phyloP scores from a whole-genome alignment of 2,329 filamentous ascomycete species.

The Scopulariopsis brevicaulis region DNA sequence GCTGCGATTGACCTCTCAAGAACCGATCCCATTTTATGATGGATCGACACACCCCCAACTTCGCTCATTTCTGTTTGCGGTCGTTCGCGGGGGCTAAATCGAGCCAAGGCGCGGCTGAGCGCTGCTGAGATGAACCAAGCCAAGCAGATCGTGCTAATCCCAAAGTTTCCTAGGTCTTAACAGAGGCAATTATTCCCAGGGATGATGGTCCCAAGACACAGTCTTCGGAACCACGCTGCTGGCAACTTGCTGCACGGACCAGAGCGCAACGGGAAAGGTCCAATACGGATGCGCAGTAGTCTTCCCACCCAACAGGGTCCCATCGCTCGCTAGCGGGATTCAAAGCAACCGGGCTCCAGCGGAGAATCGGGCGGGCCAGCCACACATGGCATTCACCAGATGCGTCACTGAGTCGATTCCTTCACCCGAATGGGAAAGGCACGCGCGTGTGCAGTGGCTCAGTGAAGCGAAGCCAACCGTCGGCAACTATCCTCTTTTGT shows the following conservation, averaged over 20 bases:
- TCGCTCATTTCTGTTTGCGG: no score
- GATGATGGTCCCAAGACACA: neutral
- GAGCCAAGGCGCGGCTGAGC: neutral
- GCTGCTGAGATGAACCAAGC: neutral
- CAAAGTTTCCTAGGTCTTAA: neutral
- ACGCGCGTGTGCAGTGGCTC: no score
- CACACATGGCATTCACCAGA: neutral
- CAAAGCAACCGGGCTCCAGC: neutral
- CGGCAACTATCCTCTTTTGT: neutral
- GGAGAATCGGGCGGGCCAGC: neutral
- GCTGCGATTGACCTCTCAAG: no score
- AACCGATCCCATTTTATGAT: no score
- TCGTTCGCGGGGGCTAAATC: no score
- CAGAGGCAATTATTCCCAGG: neutral
- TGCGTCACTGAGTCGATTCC: neutral
- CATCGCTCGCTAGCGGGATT: neutral
- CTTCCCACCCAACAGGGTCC: neutral
- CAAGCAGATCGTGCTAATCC: neutral
- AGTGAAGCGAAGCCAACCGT: neutral
- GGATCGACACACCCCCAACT: no score
- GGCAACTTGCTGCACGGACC: neutral
- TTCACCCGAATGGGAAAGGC: no score
- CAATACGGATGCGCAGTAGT: neutral
- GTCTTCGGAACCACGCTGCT: neutral
- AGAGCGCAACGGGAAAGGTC: neutral